phyloP scores from a whole-genome alignment of 345 rosid genomes.

The Kernera saxatilis region DNA sequence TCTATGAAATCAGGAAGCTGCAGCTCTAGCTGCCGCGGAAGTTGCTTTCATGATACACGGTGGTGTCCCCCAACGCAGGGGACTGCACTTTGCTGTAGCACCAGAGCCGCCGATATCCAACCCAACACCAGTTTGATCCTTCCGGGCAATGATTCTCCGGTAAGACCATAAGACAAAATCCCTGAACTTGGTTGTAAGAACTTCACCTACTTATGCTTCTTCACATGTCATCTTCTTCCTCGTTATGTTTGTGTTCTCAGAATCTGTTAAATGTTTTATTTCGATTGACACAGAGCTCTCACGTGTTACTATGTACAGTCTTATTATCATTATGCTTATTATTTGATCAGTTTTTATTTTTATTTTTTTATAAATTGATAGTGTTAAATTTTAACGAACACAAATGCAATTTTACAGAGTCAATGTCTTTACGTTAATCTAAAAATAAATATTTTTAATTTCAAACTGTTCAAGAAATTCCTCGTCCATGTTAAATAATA shows the following conservation, averaged over 20 bases:
- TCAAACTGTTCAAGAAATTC: too few relatives aligned
- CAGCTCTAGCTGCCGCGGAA: conserved; percentile 80
- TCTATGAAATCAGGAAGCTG: conserved; percentile 66
- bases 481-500: too few relatives aligned
- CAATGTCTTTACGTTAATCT: too few relatives aligned
- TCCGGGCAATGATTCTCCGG: neutral
- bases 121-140: conserved; percentile 18
- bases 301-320: conserved; percentile 18
- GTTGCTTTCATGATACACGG: conserved; percentile 89
- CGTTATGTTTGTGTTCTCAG: conserved; percentile 11
- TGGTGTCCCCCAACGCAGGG: conserved; percentile 47
- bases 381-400: too few relatives aligned
- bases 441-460: too few relatives aligned
- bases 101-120: conserved; percentile 43
- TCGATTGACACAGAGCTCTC: neutral
- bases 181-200: conserved; percentile 22
- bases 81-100: conserved; percentile 65
- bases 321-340: neutral
- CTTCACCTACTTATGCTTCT: conserved; percentile 17
- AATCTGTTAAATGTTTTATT: conserved; percentile 4
- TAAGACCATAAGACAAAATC: neutral
- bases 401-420: too few relatives aligned
- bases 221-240: conserved; percentile 7
- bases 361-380: too few relatives aligned
- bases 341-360: neutral